phyloP scores from a whole-genome alignment of 208 protist species.

The Phytomonas francai region DNA sequence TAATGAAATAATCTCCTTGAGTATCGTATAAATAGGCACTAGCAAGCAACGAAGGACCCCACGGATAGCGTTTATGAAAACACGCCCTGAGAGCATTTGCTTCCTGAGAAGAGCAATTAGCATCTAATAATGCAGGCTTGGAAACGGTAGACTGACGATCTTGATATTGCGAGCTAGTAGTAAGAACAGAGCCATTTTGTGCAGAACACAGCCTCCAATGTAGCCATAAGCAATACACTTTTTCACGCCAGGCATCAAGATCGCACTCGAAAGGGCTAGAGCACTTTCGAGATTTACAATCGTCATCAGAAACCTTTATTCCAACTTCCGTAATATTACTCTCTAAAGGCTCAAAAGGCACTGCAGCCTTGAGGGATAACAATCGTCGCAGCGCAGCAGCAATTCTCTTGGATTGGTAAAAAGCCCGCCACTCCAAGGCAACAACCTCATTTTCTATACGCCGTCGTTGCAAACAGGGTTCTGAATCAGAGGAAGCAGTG shows the following conservation, averaged over 20 bases:
- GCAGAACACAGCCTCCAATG: slow-evolving; percentile 21
- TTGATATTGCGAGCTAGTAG: neutral
- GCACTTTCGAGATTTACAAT: neutral
- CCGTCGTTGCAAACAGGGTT: slow-evolving; percentile 4
- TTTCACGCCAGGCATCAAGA: slow-evolving; percentile 18
- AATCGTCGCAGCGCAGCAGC: slow-evolving; percentile 60
- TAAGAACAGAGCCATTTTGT: neutral
- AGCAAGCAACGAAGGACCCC: slow-evolving; percentile 53
- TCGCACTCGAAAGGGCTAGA: neutral
- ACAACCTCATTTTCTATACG: slow-evolving; percentile 48
- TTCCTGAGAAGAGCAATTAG: neutral
- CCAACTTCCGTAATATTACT: slow-evolving; percentile 8
- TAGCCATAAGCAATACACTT: slow-evolving; percentile 32
- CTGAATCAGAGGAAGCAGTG: neutral
- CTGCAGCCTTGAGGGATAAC: slow-evolving; percentile 54
- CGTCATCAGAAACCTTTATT: neutral
- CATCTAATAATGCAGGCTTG: neutral
- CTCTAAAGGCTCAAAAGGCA: slow-evolving; percentile 33
- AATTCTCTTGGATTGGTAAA: slow-evolving; percentile 51
- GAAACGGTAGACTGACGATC: neutral
- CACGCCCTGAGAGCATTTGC: neutral
- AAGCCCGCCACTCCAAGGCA: slow-evolving; percentile 66
- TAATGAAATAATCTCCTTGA: slow-evolving; percentile 72
- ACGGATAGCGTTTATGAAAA: slow-evolving; percentile 20
- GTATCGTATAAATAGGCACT: slow-evolving; percentile 48